Conservation (phyloP, 345 rosid genomes). For the Hibiscus syriacus region DNA sequence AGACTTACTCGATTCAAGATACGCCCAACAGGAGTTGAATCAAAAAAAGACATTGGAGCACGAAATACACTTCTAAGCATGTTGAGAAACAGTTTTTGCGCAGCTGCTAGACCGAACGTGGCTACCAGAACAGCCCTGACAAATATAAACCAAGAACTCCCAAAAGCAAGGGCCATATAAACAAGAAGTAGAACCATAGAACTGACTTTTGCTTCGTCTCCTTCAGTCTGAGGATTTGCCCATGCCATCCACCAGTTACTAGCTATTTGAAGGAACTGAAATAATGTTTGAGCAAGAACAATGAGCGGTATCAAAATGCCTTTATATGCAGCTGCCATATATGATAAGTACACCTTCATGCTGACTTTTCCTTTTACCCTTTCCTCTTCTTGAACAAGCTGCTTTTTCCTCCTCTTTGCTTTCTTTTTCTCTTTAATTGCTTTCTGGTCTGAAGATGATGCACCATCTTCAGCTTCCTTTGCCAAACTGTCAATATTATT, state of each 20-base stretch:
- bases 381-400: conserved; percentile 99
- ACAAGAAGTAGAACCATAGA: conserved; percentile 80
- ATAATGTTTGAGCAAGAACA: conserved; percentile 73
- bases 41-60: conserved; percentile 99
- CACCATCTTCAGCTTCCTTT: conserved; percentile 84
- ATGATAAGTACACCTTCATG: conserved; percentile 95
- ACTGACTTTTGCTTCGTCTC: conserved; percentile 72
- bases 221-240: conserved; percentile 99
- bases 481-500: conserved; percentile 60
- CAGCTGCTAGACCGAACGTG: conserved; percentile 95
- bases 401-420: conserved; percentile 85
- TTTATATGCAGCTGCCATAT: conserved; percentile 96
- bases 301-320: conserved; percentile 87
- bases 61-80: conserved; percentile 94
- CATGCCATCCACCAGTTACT: conserved; percentile 99
- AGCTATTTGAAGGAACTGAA: conserved; percentile 97
- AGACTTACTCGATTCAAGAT: conserved; percentile 87
- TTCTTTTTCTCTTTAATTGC: conserved; percentile 75
- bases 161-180: conserved; percentile 96
- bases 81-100: conserved; percentile 82
- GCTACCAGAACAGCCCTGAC: conserved; percentile 97
- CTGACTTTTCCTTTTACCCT: conserved; percentile 90
- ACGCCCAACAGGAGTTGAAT: conserved; percentile 97
- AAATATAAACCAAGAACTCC: conserved; percentile 93
- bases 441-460: conserved; percentile 69